Conservation (phyloP, 202 grass and related monocot species). For the Digitaria exilis region DNA sequence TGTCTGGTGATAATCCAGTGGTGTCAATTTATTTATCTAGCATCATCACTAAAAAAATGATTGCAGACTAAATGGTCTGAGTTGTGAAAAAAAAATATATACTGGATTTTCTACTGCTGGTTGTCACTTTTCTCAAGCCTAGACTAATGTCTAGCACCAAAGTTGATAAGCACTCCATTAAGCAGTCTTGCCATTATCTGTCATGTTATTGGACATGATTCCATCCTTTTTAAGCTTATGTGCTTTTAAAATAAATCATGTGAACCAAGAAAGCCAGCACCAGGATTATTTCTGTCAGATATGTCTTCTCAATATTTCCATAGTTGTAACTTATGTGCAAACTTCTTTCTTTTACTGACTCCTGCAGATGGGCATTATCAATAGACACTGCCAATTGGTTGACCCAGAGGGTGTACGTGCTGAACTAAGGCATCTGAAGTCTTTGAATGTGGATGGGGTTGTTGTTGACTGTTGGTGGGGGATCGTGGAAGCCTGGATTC, state of each 20-base stretch:
- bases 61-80: not conserved
- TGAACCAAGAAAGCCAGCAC: not conserved
- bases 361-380: conserved; percentile 80
- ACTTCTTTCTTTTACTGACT: conserved; percentile 37
- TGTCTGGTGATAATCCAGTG: conserved; percentile 8
- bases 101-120: conserved; percentile 1
- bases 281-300: not conserved
- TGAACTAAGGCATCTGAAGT: conserved; percentile 82
- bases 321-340: not conserved
- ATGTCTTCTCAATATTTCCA: conserved; percentile 5
- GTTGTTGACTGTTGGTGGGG: conserved; percentile 97
- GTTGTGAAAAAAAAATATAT: not conserved
- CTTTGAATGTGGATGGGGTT: conserved; percentile 89
- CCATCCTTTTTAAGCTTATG: not conserved
- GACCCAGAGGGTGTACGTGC: conserved; percentile 68
- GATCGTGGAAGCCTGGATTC: conserved; percentile 94
- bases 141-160: not conserved
- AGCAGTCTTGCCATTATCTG: not conserved
- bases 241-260: conserved; percentile 6
- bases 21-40: not conserved
- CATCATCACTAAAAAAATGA: not conserved
- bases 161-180: not conserved
- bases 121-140: conserved; percentile 2
- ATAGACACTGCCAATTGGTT: conserved; percentile 75
- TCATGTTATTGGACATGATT: not conserved